Conservation (phyloP, 768 basidiomycete species). For the Russula olivacea region DNA sequence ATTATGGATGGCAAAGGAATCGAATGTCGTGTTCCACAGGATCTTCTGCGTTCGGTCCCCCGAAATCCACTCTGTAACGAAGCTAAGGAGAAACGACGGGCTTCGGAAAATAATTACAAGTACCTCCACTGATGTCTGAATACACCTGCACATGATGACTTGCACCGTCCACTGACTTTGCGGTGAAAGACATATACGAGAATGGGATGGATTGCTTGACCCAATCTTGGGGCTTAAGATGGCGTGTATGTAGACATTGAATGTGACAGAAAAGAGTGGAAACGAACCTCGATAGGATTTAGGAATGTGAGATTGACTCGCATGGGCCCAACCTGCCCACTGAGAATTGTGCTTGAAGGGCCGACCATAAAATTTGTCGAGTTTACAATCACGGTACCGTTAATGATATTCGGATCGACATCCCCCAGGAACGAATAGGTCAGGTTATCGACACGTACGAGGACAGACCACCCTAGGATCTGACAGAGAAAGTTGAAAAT, state of each 20-base stretch:
- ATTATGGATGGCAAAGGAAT: constrained; percentile 15
- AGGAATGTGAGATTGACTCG: constrained; percentile 36
- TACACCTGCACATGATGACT: constrained; percentile 36
- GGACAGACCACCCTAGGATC: constrained; percentile 16
- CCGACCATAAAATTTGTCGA: constrained; percentile 30
- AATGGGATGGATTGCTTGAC: constrained; percentile 38
- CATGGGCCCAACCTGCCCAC: constrained; percentile 33
- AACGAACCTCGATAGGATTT: constrained; percentile 36
- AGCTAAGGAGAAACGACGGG: neutral
- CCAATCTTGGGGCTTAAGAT: constrained; percentile 32
- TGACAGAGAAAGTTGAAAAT: neutral
- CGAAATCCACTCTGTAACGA: constrained; percentile 26
- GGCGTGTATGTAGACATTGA: neutral
- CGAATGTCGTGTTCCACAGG: constrained; percentile 5
- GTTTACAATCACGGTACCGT: constrained; percentile 19
- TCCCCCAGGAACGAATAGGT: constrained; percentile 26
- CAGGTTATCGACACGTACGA: constrained; percentile 9
- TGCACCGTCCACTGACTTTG: constrained; percentile 30
- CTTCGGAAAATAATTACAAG: neutral
- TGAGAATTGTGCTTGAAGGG: constrained; percentile 34
- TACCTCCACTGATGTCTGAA: constrained; percentile 37
- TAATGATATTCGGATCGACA: neutral
- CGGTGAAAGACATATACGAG: constrained; percentile 35
- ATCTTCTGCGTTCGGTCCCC: constrained; percentile 16
- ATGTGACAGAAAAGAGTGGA: neutral